Conservation (phyloP, 139 green algal genomes). For the Auxenochlorella pyrenoidosa region DNA sequence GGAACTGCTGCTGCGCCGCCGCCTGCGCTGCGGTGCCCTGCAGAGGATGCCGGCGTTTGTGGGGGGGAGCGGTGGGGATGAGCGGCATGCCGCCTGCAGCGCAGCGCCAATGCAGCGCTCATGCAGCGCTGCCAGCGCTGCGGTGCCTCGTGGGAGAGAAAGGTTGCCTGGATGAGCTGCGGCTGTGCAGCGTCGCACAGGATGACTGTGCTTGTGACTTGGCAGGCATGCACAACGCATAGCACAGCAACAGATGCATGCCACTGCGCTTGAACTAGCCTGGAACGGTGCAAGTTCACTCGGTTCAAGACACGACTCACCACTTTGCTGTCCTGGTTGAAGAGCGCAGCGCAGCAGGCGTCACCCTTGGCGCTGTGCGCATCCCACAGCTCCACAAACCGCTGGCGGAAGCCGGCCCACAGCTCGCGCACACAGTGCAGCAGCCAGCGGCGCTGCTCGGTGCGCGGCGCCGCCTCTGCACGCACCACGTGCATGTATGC, state of each 20-base stretch:
- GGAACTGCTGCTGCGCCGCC: constrained; percentile 76
- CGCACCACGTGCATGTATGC: background rate
- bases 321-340: constrained; percentile 29
- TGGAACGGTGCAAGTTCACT: no score
- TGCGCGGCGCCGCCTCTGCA: constrained; percentile 30
- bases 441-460: constrained; percentile 71
- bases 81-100: no score
- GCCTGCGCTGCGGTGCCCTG: constrained; percentile 41
- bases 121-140: no score
- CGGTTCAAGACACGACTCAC: background rate
- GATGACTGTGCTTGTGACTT: no score
- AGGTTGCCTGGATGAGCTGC: no score
- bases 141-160: no score
- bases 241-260: no score
- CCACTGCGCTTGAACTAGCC: no score
- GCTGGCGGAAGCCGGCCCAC: constrained; percentile 72
- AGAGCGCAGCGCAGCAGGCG: constrained; percentile 54
- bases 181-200: no score
- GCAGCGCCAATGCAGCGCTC: no score
- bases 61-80: no score
- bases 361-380: constrained; percentile 49
- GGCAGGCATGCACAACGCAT: no score
- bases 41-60: background rate
- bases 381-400: constrained; percentile 81
- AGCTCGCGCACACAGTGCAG: constrained; percentile 58